Base-by-base conservation (phyloP, 2,329 filamentous ascomycete genomes). In the Stemphylium vesicarium region DNA sequence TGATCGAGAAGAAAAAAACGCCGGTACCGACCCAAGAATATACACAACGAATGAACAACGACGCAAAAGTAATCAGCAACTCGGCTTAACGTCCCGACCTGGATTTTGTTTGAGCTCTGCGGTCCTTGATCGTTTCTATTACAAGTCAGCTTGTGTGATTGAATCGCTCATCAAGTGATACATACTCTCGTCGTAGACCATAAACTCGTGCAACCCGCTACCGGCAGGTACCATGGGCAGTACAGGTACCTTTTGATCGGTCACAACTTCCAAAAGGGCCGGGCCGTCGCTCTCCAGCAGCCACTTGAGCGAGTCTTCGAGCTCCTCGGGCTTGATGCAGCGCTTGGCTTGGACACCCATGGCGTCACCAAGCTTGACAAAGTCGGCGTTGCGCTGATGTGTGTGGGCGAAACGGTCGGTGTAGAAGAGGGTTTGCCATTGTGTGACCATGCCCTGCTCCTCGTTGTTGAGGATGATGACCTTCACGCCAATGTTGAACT, bases 351-450 rank as follows among this genome's bases (percentile, higher is more conserved):
- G 88, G 12, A 98, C 84, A 59, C 88, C 87, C 94, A 98, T 98
- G 18, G 94, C 88, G 62, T 97, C 91, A 31, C 91, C 87, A 41
- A 98, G 82, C 81, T 95, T 96, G 78, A 94, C 90, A 74, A 98
- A 98, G 75, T 97, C 88, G n/a, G 94, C 92, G 78, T 98, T 98
- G 73, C 86, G 84, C 80, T 96, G 93, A 77, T 98, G 94, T 0
- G 94, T 97, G 76, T 96, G 93, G 32, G 92, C 84, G 76, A 88
- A 98, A 66, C 94, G 88, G 73, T 97, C 92, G 77, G 96, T 90
- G 80, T 96, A 98, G 81, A 98, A 98, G 63, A 98, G 86, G 69
- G 92, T 93, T 79, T 98, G 94, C 94, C 94, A 98, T 80, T 97
- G 94, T 1, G 93, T 97, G 38, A 98, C 93, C 94, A 98, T 98